These are phyloP conservation scores for Tolypocladium tropicale DNA, from an alignment of 2,329 filamentous ascomycete genomes.

Conservation along the genomic window DNA sequence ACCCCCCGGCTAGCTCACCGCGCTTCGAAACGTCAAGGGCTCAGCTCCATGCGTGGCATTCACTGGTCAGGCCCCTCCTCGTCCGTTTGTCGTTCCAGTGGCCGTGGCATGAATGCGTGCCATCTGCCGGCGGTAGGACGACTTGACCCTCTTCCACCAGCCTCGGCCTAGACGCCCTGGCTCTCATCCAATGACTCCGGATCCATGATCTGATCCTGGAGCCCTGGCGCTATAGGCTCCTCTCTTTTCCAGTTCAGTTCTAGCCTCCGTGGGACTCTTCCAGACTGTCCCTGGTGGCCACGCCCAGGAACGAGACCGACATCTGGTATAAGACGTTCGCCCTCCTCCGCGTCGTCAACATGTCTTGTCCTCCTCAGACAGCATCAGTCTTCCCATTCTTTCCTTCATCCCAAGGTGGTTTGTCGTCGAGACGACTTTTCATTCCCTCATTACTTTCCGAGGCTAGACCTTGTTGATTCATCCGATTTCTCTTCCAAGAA, in stretches of 20 bases:
- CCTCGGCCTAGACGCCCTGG: slow-evolving; percentile 1
- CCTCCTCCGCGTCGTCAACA: not conserved
- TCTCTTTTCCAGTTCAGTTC: slow-evolving; percentile 3
- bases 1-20: slow-evolving; percentile 1
- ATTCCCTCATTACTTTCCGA: slow-evolving; percentile 15
- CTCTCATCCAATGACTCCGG: slow-evolving; percentile 5
- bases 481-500: slow-evolving; percentile 7
- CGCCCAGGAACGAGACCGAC: not conserved
- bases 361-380: slow-evolving; percentile 3
- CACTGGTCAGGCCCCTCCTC: slow-evolving; percentile 2
- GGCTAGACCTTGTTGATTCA: slow-evolving; percentile 24
- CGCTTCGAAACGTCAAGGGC: slow-evolving; percentile 6
- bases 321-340: slow-evolving; percentile 5
- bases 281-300: not conserved
- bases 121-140: slow-evolving; percentile 1
- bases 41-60: slow-evolving; percentile 3
- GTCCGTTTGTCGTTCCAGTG: not conserved
- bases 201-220: slow-evolving; percentile 6
- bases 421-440: slow-evolving; percentile 23
- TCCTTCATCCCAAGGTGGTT: slow-evolving; percentile 10
- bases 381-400: slow-evolving; percentile 1
- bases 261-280: not conserved
- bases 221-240: not conserved
- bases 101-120: slow-evolving; percentile 5
- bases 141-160: not conserved